Evolutionary conservation across 1,139 yeast genomes (phyloP).

Genomic region (Lodderomyces pseudojiufengensis): DNA sequence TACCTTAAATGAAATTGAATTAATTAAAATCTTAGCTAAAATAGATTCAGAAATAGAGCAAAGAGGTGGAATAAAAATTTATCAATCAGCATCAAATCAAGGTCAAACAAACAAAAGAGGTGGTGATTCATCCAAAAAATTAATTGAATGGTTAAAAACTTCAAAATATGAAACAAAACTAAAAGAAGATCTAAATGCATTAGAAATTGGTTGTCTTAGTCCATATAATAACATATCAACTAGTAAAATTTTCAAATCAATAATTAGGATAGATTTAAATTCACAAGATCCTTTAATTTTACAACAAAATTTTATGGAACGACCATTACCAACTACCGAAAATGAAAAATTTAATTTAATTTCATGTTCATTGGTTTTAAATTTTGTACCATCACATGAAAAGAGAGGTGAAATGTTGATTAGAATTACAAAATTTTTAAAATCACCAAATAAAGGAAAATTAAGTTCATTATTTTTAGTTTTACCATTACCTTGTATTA

Average conservation of each 20-base stretch:
- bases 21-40: conserved; percentile 38
- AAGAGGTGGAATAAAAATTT: conserved; percentile 68
- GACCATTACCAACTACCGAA: conserved; percentile 53
- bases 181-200: conserved; percentile 32
- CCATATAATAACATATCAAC: conserved; percentile 67
- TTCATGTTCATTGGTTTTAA: conserved; percentile 82
- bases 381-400: conserved; percentile 74
- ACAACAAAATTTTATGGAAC: conserved; percentile 80
- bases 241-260: conserved; percentile 41
- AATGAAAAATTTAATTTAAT: conserved; percentile 56
- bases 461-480: conserved; percentile 62
- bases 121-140: conserved; percentile 80
- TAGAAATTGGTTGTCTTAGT: conserved; percentile 82
- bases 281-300: conserved; percentile 70
- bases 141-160: conserved; percentile 62
- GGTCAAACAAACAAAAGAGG: conserved; percentile 81
- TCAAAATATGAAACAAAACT: conserved; percentile 14
- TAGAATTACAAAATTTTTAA: conserved; percentile 57
- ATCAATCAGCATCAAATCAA: conserved; percentile 82
- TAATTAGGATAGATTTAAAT: conserved; percentile 71
- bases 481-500: conserved; percentile 80
- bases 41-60: conserved; percentile 57
- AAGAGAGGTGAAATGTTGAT: conserved; percentile 75
- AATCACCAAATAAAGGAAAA: conserved; percentile 20
- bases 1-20: conserved; percentile 11